Conservation (phyloP, 1,139 yeast species). For the Sugiyamaella sp. region DNA sequence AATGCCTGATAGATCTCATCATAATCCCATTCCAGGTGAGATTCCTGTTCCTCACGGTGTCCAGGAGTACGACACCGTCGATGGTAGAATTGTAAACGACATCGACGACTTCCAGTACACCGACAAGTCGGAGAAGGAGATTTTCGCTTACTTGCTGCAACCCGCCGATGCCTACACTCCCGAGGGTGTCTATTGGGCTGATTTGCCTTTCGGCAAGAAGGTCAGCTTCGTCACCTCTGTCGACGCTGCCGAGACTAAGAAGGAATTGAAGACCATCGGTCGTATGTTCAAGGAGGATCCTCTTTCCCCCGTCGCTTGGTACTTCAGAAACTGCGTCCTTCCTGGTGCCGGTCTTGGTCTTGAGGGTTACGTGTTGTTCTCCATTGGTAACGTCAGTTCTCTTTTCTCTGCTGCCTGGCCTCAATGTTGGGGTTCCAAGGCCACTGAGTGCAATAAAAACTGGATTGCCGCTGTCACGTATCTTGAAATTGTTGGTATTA, state of each 20-base stretch:
- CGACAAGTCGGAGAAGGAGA: conserved; percentile 41
- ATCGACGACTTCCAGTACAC: conserved; percentile 29
- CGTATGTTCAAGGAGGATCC: conserved; percentile 42
- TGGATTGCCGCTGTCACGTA: conserved; percentile 44
- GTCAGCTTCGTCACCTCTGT: conserved; percentile 37
- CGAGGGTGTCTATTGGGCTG: conserved; percentile 46
- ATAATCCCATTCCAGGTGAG: conserved; percentile 41
- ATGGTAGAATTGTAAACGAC: conserved; percentile 37
- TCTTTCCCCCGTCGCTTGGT: conserved; percentile 42
- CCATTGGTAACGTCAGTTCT: conserved; percentile 43
- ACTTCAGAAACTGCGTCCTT: conserved; percentile 42
- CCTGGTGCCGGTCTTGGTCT: conserved; percentile 46
- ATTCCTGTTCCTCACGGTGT: conserved; percentile 45
- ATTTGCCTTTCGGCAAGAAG: conserved; percentile 39
- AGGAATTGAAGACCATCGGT: conserved; percentile 36
- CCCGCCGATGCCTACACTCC: conserved; percentile 41
- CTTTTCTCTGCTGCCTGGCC: conserved; percentile 44
- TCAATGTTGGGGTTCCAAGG: conserved; percentile 39
- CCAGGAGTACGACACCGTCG: conserved; percentile 42
- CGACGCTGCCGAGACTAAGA: conserved; percentile 37
- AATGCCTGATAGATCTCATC: conserved; percentile 30
- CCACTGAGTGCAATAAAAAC: conserved; percentile 39
- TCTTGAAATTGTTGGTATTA: conserved; percentile 72
- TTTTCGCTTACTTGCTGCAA: conserved; percentile 40
- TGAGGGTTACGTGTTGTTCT: conserved; percentile 46